These are phyloP conservation scores for Heliosperma pusillum DNA, from an alignment of 148 eudicot species.

Conservation along the genomic window DNA sequence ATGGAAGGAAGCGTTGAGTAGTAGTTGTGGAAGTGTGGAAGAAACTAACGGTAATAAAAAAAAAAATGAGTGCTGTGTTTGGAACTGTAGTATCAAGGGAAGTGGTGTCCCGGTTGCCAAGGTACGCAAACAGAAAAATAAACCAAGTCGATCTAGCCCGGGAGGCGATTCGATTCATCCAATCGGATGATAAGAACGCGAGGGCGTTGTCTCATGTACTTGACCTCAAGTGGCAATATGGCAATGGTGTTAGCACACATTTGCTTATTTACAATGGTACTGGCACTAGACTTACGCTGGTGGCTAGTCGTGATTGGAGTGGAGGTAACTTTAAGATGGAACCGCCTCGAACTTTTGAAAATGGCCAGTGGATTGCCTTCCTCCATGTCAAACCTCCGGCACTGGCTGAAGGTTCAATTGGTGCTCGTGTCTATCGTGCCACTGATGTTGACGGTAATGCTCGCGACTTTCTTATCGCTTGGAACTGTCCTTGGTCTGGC, in stretches of 20 bases:
- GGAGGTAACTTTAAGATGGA: too few relatives aligned
- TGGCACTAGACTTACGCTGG: neutral
- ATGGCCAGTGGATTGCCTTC: too few relatives aligned
- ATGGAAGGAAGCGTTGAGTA: neutral
- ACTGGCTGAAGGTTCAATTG: too few relatives aligned
- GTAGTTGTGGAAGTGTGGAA: neutral
- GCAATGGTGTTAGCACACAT: neutral
- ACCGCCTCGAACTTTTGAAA: too few relatives aligned
- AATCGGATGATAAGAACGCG: neutral
- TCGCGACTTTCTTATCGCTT: too few relatives aligned
- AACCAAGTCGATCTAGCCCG: neutral
- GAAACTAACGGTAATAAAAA: neutral
- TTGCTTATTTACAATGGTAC: neutral
- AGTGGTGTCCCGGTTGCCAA: neutral
- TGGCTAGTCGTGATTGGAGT: neutral
- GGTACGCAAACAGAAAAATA: neutral
- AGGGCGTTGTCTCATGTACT: neutral
- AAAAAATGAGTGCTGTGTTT: neutral
- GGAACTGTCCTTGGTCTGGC: too few relatives aligned
- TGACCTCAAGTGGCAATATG: neutral
- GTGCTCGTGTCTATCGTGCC: too few relatives aligned
- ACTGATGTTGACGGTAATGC: too few relatives aligned
- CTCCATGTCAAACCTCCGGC: too few relatives aligned
- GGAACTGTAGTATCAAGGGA: neutral
- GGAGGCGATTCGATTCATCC: neutral